Evolutionary conservation across 768 basidiomycete species (phyloP).

Genomic region (Macrolepiota albuminosa): DNA sequence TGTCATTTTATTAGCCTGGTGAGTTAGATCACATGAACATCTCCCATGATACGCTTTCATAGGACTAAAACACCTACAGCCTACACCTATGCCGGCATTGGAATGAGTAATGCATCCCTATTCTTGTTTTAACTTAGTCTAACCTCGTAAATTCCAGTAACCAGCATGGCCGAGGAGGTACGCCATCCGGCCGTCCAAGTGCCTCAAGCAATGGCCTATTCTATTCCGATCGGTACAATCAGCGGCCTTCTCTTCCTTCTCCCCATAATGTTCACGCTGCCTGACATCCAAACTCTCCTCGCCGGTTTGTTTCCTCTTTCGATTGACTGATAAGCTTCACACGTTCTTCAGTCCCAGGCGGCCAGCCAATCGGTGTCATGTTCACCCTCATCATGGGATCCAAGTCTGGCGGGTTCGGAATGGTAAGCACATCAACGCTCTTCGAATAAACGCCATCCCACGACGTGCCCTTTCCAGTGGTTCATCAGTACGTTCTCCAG

Average conservation of each 20-base stretch:
- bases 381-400: conserved; percentile 62
- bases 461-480: conserved; percentile 23
- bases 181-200: conserved; percentile 50
- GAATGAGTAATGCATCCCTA: conserved; percentile 44
- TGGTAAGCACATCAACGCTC: conserved; percentile 28
- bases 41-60: neutral
- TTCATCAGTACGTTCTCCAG: conserved; percentile 31
- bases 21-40: neutral
- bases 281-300: conserved; percentile 49
- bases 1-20: conserved; percentile 25
- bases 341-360: conserved; percentile 39
- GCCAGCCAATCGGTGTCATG: conserved; percentile 61
- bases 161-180: conserved; percentile 68
- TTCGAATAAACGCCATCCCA: neutral
- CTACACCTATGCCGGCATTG: conserved; percentile 55
- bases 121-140: neutral
- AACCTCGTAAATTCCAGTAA: conserved; percentile 29
- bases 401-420: conserved; percentile 55
- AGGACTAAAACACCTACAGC: conserved; percentile 19
- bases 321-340: neutral
- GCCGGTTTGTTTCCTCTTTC: conserved; percentile 28
- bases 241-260: conserved; percentile 52
- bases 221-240: conserved; percentile 47
- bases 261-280: conserved; percentile 62
- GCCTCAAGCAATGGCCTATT: conserved; percentile 50